Percentiles rank a stretch among this genome's conserved stretches.
These are phyloP conservation scores for Mycena citricolor DNA, from an alignment of 1,284 basidiomycete genomes.

Conservation along the genomic window DNA sequence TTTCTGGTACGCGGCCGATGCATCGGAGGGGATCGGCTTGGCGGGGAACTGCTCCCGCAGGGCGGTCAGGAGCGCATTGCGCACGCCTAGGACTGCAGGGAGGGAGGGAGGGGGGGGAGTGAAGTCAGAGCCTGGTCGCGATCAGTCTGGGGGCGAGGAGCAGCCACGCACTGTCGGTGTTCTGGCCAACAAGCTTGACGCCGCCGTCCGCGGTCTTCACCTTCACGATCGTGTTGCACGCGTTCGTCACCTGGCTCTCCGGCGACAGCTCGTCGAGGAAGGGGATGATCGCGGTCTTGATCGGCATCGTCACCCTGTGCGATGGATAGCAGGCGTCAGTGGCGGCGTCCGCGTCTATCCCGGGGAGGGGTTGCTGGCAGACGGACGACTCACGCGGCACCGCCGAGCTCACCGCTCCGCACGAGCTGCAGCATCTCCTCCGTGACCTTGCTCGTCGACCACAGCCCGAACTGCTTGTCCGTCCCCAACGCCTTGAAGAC, in stretches of 20 bases:
- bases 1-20: constrained; percentile 22
- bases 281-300: constrained; percentile 23
- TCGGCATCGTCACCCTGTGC: constrained; percentile 23
- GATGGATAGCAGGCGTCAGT: too few relatives aligned
- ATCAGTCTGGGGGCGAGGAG: too few relatives aligned
- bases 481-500: constrained; percentile 30
- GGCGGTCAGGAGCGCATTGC: constrained; percentile 31
- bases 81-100: constrained; percentile 33
- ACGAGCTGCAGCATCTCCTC: constrained; percentile 31
- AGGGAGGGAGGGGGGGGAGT: neutral
- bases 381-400: constrained; percentile 25
- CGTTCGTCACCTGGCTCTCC: constrained; percentile 20
- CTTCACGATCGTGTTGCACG: constrained; percentile 25
- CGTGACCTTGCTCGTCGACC: constrained; percentile 35
- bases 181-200: constrained; percentile 21
- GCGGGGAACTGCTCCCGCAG: constrained; percentile 25
- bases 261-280: constrained; percentile 21
- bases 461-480: constrained; percentile 30
- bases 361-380: too few relatives aligned
- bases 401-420: constrained; percentile 31
- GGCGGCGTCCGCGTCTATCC: neutral
- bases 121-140: constrained; percentile 10
- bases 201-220: constrained; percentile 21
- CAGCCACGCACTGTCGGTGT: constrained; percentile 26
- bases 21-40: constrained; percentile 13